Conservation (phyloP, 345 rosid genomes). For the Hypericum perforatum region DNA sequence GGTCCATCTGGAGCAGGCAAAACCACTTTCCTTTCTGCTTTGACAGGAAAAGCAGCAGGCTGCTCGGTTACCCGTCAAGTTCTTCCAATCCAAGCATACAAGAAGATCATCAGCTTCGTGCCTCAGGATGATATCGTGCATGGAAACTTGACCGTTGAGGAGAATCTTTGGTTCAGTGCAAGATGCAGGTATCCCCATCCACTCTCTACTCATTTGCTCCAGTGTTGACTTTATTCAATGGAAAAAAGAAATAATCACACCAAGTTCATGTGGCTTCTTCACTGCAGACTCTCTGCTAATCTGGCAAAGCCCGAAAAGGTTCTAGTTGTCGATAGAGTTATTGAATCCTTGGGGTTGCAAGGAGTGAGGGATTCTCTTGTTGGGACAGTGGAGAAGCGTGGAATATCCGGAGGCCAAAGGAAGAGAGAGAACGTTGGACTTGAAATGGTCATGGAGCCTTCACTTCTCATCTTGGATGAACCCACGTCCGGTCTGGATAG, state of each 20-base stretch:
- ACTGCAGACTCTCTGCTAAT: constrained; percentile 58
- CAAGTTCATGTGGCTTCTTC: constrained; percentile 3
- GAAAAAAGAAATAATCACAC: no score
- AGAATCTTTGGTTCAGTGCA: constrained; percentile 98
- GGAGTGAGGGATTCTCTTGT: constrained; percentile 76
- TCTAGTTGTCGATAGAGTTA: constrained; percentile 91
- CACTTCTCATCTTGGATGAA: constrained; percentile 92
- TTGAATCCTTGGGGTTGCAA: constrained; percentile 82
- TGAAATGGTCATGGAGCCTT: constrained; percentile 99
- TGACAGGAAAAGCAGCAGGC: constrained; percentile 80
- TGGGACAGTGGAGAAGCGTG: constrained; percentile 94
- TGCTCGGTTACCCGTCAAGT: constrained; percentile 61
- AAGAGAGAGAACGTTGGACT: constrained; percentile 97
- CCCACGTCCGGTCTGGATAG: constrained; percentile 98
- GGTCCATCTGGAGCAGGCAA: constrained; percentile 99
- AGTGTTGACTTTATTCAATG: background rate
- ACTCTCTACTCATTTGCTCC: background rate
- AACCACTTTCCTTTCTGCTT: constrained; percentile 89
- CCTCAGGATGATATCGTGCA: constrained; percentile 99
- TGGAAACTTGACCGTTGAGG: constrained; percentile 94
- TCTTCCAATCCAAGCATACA: constrained; percentile 77
- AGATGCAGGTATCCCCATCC: constrained; percentile 71
- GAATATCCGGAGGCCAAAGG: constrained; percentile 98
- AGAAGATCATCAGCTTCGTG: constrained; percentile 85
- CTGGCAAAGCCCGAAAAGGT: constrained; percentile 72